Evolutionary conservation across 2,329 filamentous ascomycete genomes (phyloP), one percentile per base, ranked within the genome.

Genomic region (Scedosporium minutisporum): DNA sequence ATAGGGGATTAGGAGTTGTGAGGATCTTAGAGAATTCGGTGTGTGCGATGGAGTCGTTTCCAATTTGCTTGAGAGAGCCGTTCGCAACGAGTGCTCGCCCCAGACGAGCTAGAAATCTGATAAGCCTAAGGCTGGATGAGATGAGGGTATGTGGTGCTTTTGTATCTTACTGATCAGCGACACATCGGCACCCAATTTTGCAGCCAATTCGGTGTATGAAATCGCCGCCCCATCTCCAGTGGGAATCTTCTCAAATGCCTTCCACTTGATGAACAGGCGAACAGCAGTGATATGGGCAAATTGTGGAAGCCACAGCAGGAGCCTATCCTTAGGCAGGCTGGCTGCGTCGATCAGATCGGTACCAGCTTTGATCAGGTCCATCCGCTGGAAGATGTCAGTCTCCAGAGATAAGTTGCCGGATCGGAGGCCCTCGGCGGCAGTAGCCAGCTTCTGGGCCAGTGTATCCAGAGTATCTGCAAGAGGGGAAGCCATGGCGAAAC

Each of bases 151-250:
- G 27, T 6, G 1, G n/a, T 3, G 23, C 14, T 58, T 1, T 18
- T 6, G n/a, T 10, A n/a, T n/a, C 48, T 61, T 46, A 63, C 59
- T 59, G 53, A 73, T 70, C 1, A 75, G 64, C 2, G 63, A 42
- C 0, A 58, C 60, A 14, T 76, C 70, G 1, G 68, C 69, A 0
- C 66, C 63, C 1, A 73, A 25, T 12, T 68, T 68, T 4, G 60
- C 62, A 0, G 73, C 73, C 5, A 76, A 65, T 0, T 71, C 67
- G 0, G 57, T 33, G 60, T 70, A 70, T 9, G 69, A 67, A 12
- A 74, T 71, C 1, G 64, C 21, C 1, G 66, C 70, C 0, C 25
- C 57, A 18, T 48, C 44, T 7, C 12, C 44, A 2, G 57, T 16
- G 10, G 57, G 57, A 18, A 58, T 58, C 10, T 38, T 33, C 12